Evolutionary conservation across 2,329 filamentous ascomycete genomes (phyloP).

Genomic region (Epichloe festucae): DNA sequence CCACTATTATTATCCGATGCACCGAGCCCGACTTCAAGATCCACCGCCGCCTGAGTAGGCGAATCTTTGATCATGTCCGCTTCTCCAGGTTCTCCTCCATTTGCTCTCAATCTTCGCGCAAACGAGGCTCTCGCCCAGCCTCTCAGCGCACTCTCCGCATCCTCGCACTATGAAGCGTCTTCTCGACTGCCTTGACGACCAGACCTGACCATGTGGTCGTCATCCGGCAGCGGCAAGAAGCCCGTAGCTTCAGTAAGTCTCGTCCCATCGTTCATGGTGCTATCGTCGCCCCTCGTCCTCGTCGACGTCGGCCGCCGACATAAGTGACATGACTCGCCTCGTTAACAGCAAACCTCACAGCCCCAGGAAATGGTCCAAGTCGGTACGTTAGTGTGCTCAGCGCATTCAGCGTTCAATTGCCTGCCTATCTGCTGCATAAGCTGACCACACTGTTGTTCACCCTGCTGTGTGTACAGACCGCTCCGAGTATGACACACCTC

Average conservation of each 20-base stretch:
- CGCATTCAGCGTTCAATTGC: neutral
- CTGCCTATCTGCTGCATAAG: neutral
- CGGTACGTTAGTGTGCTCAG: conserved; percentile 45
- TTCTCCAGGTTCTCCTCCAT: neutral
- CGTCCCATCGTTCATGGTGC: neutral
- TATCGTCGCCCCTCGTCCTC: neutral
- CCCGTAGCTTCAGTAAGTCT: conserved; percentile 53
- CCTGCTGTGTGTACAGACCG: conserved; percentile 32
- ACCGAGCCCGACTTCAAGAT: neutral
- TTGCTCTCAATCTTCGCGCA: conserved; percentile 2
- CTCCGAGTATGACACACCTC: conserved; percentile 41
- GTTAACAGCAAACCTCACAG: conserved; percentile 26
- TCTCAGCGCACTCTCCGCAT: conserved; percentile 9
- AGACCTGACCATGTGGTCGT: conserved; percentile 45
- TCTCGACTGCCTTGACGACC: conserved; percentile 13
- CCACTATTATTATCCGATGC: no score
- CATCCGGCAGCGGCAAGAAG: conserved; percentile 56
- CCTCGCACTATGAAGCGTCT: conserved; percentile 20
- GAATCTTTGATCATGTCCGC: neutral
- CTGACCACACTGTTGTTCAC: conserved; percentile 7
- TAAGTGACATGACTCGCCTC: conserved; percentile 3
- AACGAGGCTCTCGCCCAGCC: conserved; percentile 11
- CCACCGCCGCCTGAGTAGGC: neutral
- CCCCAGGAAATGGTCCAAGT: conserved; percentile 98
- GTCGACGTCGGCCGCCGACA: neutral